These are phyloP conservation scores for Platismatia glauca DNA, from an alignment of 495 filamentous ascomycete genomes.

Conservation along the genomic window DNA sequence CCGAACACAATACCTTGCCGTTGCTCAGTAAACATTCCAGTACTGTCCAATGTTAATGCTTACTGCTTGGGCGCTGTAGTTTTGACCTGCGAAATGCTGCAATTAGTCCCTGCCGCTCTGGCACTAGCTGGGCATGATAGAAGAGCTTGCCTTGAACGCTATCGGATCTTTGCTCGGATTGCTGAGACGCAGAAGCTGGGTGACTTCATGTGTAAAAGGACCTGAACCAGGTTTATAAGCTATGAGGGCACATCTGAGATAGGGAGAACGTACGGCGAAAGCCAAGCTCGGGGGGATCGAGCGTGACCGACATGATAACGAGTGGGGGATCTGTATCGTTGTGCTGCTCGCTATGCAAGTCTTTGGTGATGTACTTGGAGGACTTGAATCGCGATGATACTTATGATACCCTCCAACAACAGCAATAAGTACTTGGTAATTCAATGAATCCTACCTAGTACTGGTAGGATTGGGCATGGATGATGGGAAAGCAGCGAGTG, in stretches of 20 bases:
- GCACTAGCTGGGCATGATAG: background rate
- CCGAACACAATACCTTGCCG: constrained; percentile 83
- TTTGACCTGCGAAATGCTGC: constrained; percentile 63
- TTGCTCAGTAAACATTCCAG: constrained; percentile 25
- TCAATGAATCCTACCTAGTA: background rate
- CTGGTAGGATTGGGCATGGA: background rate
- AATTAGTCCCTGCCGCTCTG: constrained; percentile 5
- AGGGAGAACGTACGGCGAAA: constrained; percentile 67
- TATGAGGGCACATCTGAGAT: background rate
- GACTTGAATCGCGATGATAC: background rate
- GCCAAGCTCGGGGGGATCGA: constrained; percentile 82
- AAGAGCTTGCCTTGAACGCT: constrained; percentile 78
- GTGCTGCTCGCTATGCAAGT: background rate
- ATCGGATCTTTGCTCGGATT: constrained; percentile 73
- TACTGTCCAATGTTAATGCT: constrained; percentile 28
- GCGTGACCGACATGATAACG: constrained; percentile 78
- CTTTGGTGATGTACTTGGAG: background rate
- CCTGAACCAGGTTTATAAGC: constrained; percentile 45
- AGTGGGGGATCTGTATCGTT: background rate
- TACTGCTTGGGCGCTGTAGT: constrained; percentile 99
- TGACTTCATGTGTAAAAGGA: constrained; percentile 85
- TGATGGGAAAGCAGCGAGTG: background rate
- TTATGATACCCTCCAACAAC: background rate
- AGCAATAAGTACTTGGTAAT: background rate
- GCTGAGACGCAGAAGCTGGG: constrained; percentile 68